phyloP scores from a whole-genome alignment of 495 filamentous ascomycete species.

The Trichoderma reesei region DNA sequence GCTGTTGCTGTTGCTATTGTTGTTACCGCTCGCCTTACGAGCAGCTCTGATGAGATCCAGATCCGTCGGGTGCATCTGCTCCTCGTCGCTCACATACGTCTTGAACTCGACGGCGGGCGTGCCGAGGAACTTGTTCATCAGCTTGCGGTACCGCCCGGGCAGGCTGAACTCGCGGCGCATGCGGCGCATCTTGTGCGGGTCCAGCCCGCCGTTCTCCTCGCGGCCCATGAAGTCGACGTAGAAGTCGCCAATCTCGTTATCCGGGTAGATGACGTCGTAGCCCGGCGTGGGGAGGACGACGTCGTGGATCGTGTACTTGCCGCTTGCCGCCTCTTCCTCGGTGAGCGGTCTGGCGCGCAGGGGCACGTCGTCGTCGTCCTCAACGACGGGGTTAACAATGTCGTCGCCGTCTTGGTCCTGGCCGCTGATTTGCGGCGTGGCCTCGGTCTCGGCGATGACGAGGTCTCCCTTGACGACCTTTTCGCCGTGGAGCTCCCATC shows the following conservation, averaged over 20 bases:
- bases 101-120: conserved; percentile 53
- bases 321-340: conserved; percentile 66
- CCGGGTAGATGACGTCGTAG: conserved; percentile 78
- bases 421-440: conserved; percentile 23
- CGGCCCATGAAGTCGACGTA: conserved; percentile 78
- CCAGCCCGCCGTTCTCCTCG: conserved; percentile 61
- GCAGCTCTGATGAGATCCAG: conserved; percentile 41
- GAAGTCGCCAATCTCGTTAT: conserved; percentile 68
- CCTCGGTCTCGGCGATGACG: conserved; percentile 46
- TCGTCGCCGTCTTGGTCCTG: conserved; percentile 64
- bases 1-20: conserved; percentile 1
- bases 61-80: conserved; percentile 85
- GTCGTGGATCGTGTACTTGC: conserved; percentile 75
- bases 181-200: conserved; percentile 82
- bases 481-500: conserved; percentile 62
- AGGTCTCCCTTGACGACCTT: conserved; percentile 79
- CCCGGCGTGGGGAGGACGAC: conserved; percentile 91
- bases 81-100: conserved; percentile 55
- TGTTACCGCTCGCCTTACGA: conserved; percentile 17
- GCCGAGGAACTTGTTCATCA: conserved; percentile 58
- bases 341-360: conserved; percentile 66
- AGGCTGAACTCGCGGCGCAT: conserved; percentile 77
- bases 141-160: conserved; percentile 77
- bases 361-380: conserved; percentile 46
- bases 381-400: conserved; percentile 40